Percentiles rank a stretch among this genome's conserved stretches.
Evolutionary conservation across 148 eudicot species (phyloP).

Genomic region (Rhododendron mucronatum): DNA sequence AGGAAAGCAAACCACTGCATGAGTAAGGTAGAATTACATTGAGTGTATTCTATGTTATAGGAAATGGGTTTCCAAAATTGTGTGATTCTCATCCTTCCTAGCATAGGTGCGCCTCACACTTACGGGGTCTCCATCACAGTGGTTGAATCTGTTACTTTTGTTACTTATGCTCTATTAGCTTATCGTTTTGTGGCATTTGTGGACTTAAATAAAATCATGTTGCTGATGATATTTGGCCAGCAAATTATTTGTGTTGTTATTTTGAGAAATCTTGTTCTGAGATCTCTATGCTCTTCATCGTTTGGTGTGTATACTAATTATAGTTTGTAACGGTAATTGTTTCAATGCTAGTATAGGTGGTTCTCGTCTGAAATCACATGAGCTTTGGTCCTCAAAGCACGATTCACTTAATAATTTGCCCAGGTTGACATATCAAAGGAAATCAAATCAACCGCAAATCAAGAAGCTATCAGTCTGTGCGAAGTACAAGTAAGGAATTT

Average conservation of each 20-base stretch:
- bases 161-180: not conserved
- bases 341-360: constrained; percentile 35
- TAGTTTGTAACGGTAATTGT: not conserved
- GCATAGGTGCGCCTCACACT: not conserved
- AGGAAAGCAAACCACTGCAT: not conserved
- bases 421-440: constrained; percentile 24
- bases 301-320: not conserved
- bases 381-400: constrained; percentile 27
- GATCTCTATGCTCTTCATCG: not conserved
- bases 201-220: not conserved
- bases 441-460: constrained; percentile 23
- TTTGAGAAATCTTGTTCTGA: not conserved
- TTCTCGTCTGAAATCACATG: constrained; percentile 28
- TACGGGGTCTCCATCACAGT: not conserved
- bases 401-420: constrained; percentile 21
- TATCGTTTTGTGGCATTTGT: not conserved
- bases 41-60: not conserved
- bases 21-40: not conserved
- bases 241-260: not conserved
- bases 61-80: not conserved
- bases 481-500: constrained; percentile 38
- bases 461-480: constrained; percentile 37
- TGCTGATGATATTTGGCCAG: not conserved
- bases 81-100: not conserved
- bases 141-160: not conserved